These are phyloP conservation scores for Solanum sparsipilum DNA, from an alignment of 257 asterid species.

Conservation along the genomic window DNA sequence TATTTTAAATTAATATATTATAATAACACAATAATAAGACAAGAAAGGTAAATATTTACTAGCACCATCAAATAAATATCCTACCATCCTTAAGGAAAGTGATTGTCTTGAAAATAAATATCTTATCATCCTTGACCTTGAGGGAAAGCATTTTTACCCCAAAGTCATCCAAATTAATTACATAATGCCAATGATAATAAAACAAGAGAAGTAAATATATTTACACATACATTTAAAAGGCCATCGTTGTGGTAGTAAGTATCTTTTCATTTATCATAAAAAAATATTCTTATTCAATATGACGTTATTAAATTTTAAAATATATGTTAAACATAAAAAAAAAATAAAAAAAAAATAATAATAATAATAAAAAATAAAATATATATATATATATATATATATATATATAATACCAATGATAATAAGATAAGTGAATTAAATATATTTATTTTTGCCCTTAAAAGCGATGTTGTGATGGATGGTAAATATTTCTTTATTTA, in stretches of 20 bases:
- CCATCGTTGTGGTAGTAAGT: rapidly evolving
- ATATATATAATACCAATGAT: too few relatives aligned
- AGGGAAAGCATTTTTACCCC: background rate
- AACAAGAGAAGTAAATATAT: background rate
- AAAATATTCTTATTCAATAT: too few relatives aligned
- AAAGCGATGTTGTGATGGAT: background rate
- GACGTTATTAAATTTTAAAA: too few relatives aligned
- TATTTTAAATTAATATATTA: background rate
- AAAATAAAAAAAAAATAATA: too few relatives aligned
- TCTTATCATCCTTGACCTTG: background rate
- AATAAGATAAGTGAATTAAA: background rate
- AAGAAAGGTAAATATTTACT: background rate
- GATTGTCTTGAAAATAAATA: background rate
- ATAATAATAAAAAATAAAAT: too few relatives aligned
- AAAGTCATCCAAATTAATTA: background rate
- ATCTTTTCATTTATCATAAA: too few relatives aligned
- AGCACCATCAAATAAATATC: background rate
- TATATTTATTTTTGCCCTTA: background rate
- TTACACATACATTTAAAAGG: background rate
- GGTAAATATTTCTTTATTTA: too few relatives aligned
- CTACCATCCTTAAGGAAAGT: background rate
- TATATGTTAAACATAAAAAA: too few relatives aligned
- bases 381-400: too few relatives aligned
- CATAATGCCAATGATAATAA: background rate
- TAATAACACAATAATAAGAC: background rate